These are phyloP conservation scores for Cystobasidium tubakii DNA, from an alignment of 768 basidiomycete species.

Conservation along the genomic window DNA sequence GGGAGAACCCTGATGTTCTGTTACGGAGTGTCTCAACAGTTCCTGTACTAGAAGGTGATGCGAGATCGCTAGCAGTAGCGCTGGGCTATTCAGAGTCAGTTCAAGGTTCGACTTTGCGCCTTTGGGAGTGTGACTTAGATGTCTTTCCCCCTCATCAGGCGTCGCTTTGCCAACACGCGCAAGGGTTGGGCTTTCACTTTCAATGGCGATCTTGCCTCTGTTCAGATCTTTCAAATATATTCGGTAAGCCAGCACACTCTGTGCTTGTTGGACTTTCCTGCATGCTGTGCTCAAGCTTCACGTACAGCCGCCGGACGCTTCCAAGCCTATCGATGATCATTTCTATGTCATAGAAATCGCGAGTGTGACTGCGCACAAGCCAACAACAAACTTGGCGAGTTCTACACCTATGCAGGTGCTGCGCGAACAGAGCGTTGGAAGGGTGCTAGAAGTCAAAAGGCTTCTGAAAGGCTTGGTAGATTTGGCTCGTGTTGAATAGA, in stretches of 20 bases:
- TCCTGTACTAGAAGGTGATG: conserved; percentile 22
- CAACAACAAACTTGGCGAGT: not conserved
- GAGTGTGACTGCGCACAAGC: not conserved
- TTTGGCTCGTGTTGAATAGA: conserved; percentile 21
- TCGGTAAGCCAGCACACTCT: not conserved
- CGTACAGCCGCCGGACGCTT: not conserved
- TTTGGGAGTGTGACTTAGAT: too few species aligned
- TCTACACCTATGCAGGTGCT: conserved; percentile 11
- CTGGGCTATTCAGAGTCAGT: conserved; percentile 19
- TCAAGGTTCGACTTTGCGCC: too few species aligned
- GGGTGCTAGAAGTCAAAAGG: not conserved
- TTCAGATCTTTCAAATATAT: conserved; percentile 6
- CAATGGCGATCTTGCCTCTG: not conserved
- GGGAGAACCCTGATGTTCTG: conserved; percentile 14
- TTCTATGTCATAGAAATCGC: not conserved
- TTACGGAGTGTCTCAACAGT: not conserved
- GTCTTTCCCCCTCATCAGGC: too few species aligned
- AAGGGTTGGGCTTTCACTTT: not conserved
- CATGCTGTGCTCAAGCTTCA: too few species aligned
- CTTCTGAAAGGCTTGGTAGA: conserved; percentile 25
- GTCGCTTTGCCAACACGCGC: conserved; percentile 3
- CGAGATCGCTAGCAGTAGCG: conserved; percentile 16
- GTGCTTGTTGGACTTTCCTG: not conserved
- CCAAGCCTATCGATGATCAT: not conserved
- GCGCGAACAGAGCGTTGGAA: not conserved